Base-by-base conservation (phyloP, 2,329 filamentous ascomycete species). In the Emmonsia crescens region DNA sequence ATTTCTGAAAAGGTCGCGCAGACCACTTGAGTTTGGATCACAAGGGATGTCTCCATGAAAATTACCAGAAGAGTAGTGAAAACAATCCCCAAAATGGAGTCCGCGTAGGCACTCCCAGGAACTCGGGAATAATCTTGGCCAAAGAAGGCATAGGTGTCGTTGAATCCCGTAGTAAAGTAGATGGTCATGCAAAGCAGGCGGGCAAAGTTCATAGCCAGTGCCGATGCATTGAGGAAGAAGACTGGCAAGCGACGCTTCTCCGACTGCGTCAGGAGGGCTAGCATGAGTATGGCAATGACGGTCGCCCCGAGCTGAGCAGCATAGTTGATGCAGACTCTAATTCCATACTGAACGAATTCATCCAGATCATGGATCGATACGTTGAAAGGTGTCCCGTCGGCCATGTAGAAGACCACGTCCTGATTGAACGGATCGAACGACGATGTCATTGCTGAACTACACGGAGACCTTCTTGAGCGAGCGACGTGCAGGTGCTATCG, bases 271-370 rank as follows among this genome's bases (percentile, higher is more conserved):
- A 92, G 80, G 62, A 87, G 75, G 12, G 91, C 75, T 2, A 92
- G 76, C 36, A 88, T 78, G 51, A 87, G 66, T 21, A 92, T 77
- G 68, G 91, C 82, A 63, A 87, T 75, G 62, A 86, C 65, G 55
- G 83, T 84, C 29, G 87, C 84, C 36, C 89, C 89, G 59, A 91
- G 79, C 71, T 93, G 89, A 21, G 82, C 76, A 59, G 83, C 86
- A 71, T 87, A 89, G 74, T 85, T 87, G 77, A 89, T 84, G 70
- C 74, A 78, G 42, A 79, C 70, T 9, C 75, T 74, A 62, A 78
- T 72, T 63, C 77, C 77, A 69, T 82, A 81, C 62, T 76, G 71
- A 60, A 79, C 72, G 57, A 77, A 78, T 3, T 64, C 60, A 66
- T 84, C 73, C 46, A 87, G 63, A 2, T 73, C 69, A 9, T 64